Percentiles rank a stretch among this genome's conserved stretches.
These are phyloP conservation scores for Coemansia umbellata DNA, from an alignment of 192 early-diverging fungal genomes.

Conservation along the genomic window DNA sequence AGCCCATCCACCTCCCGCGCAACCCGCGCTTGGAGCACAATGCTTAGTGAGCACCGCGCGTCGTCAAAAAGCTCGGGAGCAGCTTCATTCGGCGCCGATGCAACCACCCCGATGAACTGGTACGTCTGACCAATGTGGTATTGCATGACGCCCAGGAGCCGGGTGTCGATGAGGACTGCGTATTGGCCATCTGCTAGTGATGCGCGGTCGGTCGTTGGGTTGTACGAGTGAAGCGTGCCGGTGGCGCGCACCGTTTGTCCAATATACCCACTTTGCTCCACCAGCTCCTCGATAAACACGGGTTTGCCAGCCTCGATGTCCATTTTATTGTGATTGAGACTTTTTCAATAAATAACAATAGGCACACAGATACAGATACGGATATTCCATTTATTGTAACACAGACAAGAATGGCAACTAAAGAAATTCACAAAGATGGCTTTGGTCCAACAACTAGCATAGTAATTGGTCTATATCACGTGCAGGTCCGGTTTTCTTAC, in stretches of 20 bases:
- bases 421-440: too few relatives aligned
- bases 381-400: too few relatives aligned
- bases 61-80: slow-evolving; percentile 26
- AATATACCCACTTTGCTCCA: background rate
- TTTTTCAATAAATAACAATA: background rate
- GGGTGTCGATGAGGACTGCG: slow-evolving; percentile 16
- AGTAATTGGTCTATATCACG: too few relatives aligned
- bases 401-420: too few relatives aligned
- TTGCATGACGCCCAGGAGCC: slow-evolving; percentile 24
- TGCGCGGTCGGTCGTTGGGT: slow-evolving; percentile 14
- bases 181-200: slow-evolving; percentile 15
- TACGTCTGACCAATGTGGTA: slow-evolving; percentile 38
- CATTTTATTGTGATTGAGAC: slow-evolving; percentile 19
- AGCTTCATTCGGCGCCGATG: background rate
- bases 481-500: too few relatives aligned
- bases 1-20: slow-evolving; percentile 24
- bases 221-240: slow-evolving; percentile 29
- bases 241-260: slow-evolving; percentile 30
- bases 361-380: too few relatives aligned
- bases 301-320: slow-evolving; percentile 33
- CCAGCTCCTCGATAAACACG: slow-evolving; percentile 44
- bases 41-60: slow-evolving; percentile 6
- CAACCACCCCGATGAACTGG: slow-evolving; percentile 28
- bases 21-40: slow-evolving; percentile 28
- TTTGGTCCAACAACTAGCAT: too few relatives aligned